Evolutionary conservation across 805 yeast species (phyloP), one percentile per base, ranked within the genome.

Genomic region (Brettanomyces naardenensis): DNA sequence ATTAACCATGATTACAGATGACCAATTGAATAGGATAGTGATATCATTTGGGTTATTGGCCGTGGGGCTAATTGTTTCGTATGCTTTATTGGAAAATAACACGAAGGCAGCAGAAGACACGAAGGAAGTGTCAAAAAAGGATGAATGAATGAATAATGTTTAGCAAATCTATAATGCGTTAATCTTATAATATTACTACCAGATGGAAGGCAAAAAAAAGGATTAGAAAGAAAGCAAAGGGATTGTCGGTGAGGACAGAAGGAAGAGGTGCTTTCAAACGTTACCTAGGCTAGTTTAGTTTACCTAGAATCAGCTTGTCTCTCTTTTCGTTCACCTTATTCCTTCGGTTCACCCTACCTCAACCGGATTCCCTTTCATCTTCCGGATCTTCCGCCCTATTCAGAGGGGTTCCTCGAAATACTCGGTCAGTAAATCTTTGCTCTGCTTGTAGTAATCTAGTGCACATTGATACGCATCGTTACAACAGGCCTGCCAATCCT

Each of bases 1-100:
- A n/a, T 13, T n/a, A 6, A 21, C 10, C 34, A 89, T 89, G 96
- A 88, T 89, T 52, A 68, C 85, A 13, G 97, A 89, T 68, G 67
- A 66, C 39, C 92, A 87, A 59, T 71, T 89, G 56, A 76, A 88
- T 58, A 62, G 73, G 35, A 64, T 86, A 32, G 94, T 85, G 36
- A 69, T 85, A 33, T 59, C 75, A 10, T 80, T 83, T 47, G 97
- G 96, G 4, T 58, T 87, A 39, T 54, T 75, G 5, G 77, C 92
- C 44, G 71, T 87, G 58, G 69, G 76, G 2, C 67, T 89, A 48
- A 82, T 88, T 28, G 61, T 84, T 32, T 64, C 80, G 3, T 89
- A 81, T 61, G 92, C 87, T 46, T 15, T 53, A 10, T 28, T 59
- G 11, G 59, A 57, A 22, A 52, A 47, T 34, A 56, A 58, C 44